Evolutionary conservation across 768 basidiomycete genomes (phyloP).

Genomic region (Neoboletus magnificus): DNA sequence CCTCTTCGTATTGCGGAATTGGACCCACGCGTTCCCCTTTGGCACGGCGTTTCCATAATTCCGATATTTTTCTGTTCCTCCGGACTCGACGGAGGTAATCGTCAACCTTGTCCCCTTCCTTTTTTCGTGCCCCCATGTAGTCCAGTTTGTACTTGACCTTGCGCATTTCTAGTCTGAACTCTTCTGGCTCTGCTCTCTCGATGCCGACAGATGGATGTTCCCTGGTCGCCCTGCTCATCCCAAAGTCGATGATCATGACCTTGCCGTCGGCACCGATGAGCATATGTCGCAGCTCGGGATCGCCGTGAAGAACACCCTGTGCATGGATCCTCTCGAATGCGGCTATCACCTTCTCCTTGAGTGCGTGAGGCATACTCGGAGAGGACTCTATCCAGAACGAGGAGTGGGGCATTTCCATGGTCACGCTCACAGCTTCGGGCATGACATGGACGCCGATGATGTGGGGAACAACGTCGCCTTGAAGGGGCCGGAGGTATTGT

Average conservation of each 20-base stretch:
- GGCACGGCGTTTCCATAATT: conserved; percentile 27
- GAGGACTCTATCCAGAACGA: conserved; percentile 63
- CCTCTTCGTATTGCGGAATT: conserved; percentile 29
- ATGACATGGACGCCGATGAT: conserved; percentile 49
- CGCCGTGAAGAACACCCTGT: conserved; percentile 47
- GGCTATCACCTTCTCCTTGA: conserved; percentile 51
- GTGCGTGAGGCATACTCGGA: conserved; percentile 48
- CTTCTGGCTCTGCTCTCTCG: conserved; percentile 34
- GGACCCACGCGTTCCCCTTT: conserved; percentile 29
- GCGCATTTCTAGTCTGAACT: conserved; percentile 51
- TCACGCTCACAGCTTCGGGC: conserved; percentile 37
- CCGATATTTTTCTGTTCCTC: conserved; percentile 28
- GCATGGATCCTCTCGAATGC: conserved; percentile 49
- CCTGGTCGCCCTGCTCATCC: conserved; percentile 34
- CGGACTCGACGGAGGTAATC: conserved; percentile 28
- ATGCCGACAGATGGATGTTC: conserved; percentile 36
- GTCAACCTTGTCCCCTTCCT: conserved; percentile 34
- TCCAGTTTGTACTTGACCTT: conserved; percentile 56
- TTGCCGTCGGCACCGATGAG: conserved; percentile 52
- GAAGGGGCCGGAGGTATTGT: conserved; percentile 45
- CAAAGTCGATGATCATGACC: conserved; percentile 56
- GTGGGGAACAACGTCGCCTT: conserved; percentile 50
- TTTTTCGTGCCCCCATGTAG: conserved; percentile 35
- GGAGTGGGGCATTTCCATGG: conserved; percentile 55
- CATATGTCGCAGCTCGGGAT: conserved; percentile 48